A percentile compares a stretch with the other conserved stretches of the same genome.
phyloP scores from a whole-genome alignment of 306 rosid species.

The Medicago lupulina region DNA sequence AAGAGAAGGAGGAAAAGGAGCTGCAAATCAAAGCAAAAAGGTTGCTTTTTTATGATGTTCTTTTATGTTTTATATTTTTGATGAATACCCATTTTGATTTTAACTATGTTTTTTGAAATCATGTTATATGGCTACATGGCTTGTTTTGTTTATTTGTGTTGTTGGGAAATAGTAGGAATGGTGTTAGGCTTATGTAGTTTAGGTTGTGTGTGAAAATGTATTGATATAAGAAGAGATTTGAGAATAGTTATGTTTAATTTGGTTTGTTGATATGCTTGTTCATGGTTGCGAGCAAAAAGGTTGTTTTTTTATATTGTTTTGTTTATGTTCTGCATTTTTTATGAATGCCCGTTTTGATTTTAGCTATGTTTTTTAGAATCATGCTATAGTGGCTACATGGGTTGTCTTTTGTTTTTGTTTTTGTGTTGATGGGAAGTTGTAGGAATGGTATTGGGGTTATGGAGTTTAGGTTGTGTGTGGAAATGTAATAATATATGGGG shows the following conservation, averaged over 20 bases:
- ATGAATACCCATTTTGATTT: slow-evolving; percentile 29
- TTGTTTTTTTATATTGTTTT: slow-evolving; percentile 38
- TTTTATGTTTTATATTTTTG: slow-evolving; percentile 1
- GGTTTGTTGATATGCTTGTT: slow-evolving; percentile 25
- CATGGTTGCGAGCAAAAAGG: slow-evolving; percentile 65
- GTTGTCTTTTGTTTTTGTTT: not conserved
- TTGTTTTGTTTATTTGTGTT: not conserved
- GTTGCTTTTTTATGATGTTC: slow-evolving; percentile 46
- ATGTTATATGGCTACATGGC: too few relatives aligned
- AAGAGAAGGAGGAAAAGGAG: slow-evolving; percentile 52
- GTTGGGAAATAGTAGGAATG: slow-evolving; percentile 26
- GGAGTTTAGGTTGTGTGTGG: not conserved
- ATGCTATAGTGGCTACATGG: too few relatives aligned
- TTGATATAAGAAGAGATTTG: not conserved
- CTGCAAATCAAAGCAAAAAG: slow-evolving; percentile 80
- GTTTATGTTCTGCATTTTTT: slow-evolving; percentile 1
- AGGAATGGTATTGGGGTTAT: slow-evolving; percentile 3
- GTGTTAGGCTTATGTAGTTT: not conserved
- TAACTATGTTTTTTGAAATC: not conserved
- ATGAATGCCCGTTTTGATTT: slow-evolving; percentile 30
- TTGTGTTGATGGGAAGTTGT: slow-evolving; percentile 24
- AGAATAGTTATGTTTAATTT: slow-evolving; percentile 16
- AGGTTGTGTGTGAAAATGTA: slow-evolving; percentile 12
- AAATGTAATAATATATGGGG: not conserved
- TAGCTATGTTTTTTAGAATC: not conserved